These are phyloP conservation scores for Meripilus lineatus DNA, from an alignment of 1,284 basidiomycete genomes.

Conservation along the genomic window DNA sequence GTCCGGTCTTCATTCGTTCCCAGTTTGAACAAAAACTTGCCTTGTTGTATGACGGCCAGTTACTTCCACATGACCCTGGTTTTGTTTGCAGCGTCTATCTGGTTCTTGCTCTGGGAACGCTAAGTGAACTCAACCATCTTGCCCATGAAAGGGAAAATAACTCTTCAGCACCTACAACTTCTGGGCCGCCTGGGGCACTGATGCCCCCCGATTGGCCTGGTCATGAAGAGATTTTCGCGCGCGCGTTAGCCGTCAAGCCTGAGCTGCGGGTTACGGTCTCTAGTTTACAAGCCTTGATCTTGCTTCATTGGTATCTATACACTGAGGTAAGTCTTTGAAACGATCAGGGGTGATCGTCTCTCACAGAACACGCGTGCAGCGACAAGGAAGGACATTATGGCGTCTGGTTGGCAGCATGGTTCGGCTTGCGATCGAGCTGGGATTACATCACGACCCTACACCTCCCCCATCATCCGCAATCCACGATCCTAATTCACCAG, in stretches of 20 bases:
- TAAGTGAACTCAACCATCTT: constrained; percentile 73
- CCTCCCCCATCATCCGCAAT: constrained; percentile 41
- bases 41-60: constrained; percentile 55
- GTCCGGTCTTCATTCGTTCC: constrained; percentile 63
- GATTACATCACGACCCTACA: constrained; percentile 77
- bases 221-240: constrained; percentile 76
- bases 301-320: constrained; percentile 83
- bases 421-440: constrained; percentile 72
- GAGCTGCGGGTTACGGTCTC: constrained; percentile 75
- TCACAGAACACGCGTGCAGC: constrained; percentile 36
- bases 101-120: constrained; percentile 71
- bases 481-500: constrained; percentile 28
- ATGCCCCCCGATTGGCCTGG: constrained; percentile 72
- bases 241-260: constrained; percentile 70
- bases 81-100: constrained; percentile 73
- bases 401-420: constrained; percentile 78
- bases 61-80: constrained; percentile 60
- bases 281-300: constrained; percentile 73
- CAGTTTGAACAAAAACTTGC: constrained; percentile 61
- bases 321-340: constrained; percentile 55
- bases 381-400: constrained; percentile 80
- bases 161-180: constrained; percentile 23
- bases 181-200: constrained; percentile 56
- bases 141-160: constrained; percentile 41
- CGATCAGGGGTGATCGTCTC: constrained; percentile 7